These are phyloP conservation scores for Cordyceps fumosorosea DNA, from an alignment of 2,329 filamentous ascomycete species.

Conservation along the genomic window DNA sequence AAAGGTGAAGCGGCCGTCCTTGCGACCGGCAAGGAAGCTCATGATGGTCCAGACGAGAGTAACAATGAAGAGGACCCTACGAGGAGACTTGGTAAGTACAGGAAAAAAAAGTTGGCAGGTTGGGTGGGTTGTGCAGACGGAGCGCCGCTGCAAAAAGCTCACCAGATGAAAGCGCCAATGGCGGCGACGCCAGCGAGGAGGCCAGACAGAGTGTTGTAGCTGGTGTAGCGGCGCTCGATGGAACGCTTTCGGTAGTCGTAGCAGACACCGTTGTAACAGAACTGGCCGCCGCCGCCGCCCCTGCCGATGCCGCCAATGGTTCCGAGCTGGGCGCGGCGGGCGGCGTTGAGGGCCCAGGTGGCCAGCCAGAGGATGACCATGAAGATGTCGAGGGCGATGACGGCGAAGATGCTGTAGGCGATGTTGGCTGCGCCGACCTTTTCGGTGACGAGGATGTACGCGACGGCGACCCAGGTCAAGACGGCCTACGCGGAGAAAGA, in stretches of 20 bases:
- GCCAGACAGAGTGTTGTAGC: neutral
- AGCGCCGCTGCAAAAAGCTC: slow-evolving; percentile 14
- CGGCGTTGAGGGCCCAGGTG: slow-evolving; percentile 20
- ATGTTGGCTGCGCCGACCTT: slow-evolving; percentile 27
- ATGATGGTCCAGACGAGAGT: slow-evolving; percentile 31
- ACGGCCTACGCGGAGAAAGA: slow-evolving; percentile 26
- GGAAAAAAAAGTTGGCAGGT: too few relatives aligned
- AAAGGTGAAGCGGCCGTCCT: slow-evolving; percentile 28
- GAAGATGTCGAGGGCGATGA: slow-evolving; percentile 36
- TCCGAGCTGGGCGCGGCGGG: slow-evolving; percentile 1
- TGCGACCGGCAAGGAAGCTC: slow-evolving; percentile 31
- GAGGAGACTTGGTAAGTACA: neutral
- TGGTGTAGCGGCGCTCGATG: slow-evolving; percentile 2
- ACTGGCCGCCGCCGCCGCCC: neutral
- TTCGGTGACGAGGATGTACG: slow-evolving; percentile 37
- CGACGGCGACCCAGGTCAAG: slow-evolving; percentile 39
- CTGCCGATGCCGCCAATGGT: neutral
- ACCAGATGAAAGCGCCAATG: slow-evolving; percentile 38
- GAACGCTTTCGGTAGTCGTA: slow-evolving; percentile 8
- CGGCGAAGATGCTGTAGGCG: slow-evolving; percentile 38
- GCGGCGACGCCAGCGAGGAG: slow-evolving; percentile 34
- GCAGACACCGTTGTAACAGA: slow-evolving; percentile 20
- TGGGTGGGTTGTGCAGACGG: too few relatives aligned
- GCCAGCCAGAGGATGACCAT: slow-evolving; percentile 43
- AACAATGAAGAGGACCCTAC: slow-evolving; percentile 34